Evolutionary conservation across 208 protist species (phyloP), one percentile per base, ranked within the genome.

Genomic region (Vickermania ingenoplastis): DNA sequence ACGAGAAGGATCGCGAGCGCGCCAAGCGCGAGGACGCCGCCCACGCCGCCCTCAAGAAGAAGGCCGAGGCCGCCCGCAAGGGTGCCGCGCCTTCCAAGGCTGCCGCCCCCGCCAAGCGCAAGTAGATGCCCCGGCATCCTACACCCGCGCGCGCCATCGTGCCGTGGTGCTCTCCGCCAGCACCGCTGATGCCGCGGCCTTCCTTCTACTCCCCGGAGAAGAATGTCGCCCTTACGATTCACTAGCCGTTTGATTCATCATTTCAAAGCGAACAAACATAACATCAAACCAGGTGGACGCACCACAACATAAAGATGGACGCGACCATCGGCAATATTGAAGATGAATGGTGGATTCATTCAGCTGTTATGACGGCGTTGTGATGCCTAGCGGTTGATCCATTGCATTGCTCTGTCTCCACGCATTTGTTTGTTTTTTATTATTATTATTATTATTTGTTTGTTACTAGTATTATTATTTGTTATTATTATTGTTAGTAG

Each of bases 1-100:
- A 77, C 63, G 73, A 83, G 72, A 85, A 82, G 74, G 81, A 91
- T 24, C 82, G 77, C 62, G 75, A 85, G 62, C 74, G 73, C 25
- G 81, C 81, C 54, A 79, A 77, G 64, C 71, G 70, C 60, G 79
- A 83, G 41, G 80, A 84, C 67, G 71, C 71, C 36, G 72, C 59
- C 29, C 67, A 67, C 26, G 71, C 77, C 28, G 80, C 79, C 55
- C 52, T 51, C 51, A 69, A 71, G 61, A 83, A 76, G 67, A 71
- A 71, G 60, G 60, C 41, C n/a, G 76, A 76, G 29, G 61, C 71
- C 23, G 69, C 72, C 48, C 75, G 76, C 73, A 82, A 79, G 60
- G 70, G 66, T 29, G 75, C 69, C 31, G 82, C 75, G 29, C 65
- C 75, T 22, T 53, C 51, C 41, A 72, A 65, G 53, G 65, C 61